A percentile compares a stretch with the other conserved stretches of the same genome.
These are phyloP conservation scores for Backusella westeae DNA, from an alignment of 192 early-diverging fungal genomes.

Conservation along the genomic window DNA sequence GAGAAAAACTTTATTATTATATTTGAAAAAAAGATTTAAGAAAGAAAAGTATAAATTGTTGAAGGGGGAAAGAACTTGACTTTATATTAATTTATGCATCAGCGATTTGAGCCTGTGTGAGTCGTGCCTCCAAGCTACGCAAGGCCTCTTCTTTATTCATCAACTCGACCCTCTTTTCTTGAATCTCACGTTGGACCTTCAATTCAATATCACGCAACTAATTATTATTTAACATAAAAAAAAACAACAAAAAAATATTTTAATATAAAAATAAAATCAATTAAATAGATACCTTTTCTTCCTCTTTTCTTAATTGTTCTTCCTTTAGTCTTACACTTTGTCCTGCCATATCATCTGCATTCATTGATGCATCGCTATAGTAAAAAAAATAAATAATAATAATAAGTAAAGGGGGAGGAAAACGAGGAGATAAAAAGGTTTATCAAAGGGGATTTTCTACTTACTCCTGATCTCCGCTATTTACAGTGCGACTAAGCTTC, in stretches of 20 bases:
- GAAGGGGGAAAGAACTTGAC: neutral
- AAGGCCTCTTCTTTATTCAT: constrained; percentile 59
- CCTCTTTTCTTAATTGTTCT: constrained; percentile 53
- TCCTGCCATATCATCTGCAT: constrained; percentile 41
- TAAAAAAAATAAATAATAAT: neutral
- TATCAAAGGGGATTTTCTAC: neutral
- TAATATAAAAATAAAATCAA: neutral
- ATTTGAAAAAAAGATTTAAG: neutral
- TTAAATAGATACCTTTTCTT: constrained; percentile 39
- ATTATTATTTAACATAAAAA: constrained; percentile 1
- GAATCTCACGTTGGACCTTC: constrained; percentile 53
- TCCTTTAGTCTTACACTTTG: constrained; percentile 51
- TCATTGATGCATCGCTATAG: constrained; percentile 32
- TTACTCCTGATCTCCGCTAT: constrained; percentile 49
- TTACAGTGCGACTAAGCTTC: constrained; percentile 65
- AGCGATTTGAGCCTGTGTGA: constrained; percentile 41
- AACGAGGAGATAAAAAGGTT: neutral
- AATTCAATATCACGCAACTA: constrained; percentile 50
- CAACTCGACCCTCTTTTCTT: constrained; percentile 57
- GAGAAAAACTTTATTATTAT: neutral
- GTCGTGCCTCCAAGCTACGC: constrained; percentile 43
- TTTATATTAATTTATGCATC: constrained; percentile 22
- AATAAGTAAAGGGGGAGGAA: neutral
- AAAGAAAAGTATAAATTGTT: neutral
- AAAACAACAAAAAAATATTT: neutral